Base-by-base conservation (phyloP, 495 filamentous ascomycete species). In the Neurospora sp. region DNA sequence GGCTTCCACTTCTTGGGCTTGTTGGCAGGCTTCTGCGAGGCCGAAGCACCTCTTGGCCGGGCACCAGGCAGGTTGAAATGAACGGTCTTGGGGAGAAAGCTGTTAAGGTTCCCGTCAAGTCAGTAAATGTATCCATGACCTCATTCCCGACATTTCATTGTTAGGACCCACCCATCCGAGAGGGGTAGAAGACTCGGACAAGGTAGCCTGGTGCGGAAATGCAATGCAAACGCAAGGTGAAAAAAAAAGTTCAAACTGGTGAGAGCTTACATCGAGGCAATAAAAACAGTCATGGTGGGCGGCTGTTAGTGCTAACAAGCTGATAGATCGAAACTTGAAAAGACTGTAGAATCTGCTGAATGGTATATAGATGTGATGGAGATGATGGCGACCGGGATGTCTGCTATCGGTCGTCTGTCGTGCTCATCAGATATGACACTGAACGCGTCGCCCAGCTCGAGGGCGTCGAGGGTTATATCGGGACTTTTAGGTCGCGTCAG, bases 71-170 rank as follows among this genome's bases (percentile, higher is more conserved):
- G 85, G 71, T 71, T 84, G 81, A 97, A 98, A 78, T 95, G 89
- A 75, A 97, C 85, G 3, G 94, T 98, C 78, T 96, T 92, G 7
- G 94, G 94, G 38, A 97, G 89, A 79, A 96, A 96, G 59, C 94
- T 97, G 75, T 70, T 48, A 44, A 59, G 37, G 27, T 65, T 65
- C 6, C 53, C 53, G 53, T 7, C 27, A 48, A 38, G 39, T 73
- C 20, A 72, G 44, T 20, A 71, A 48, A 40, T 31, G n/a, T 10
- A 68, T 70, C 37, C 61, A 39, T 41, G 68, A 35, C 53, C 53
- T 35, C 53, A 35, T 65, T 35, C 53, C 14, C 53, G 12, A 35
- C 22, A 16, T 35, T 65, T 65, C 27, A 37, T 31, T 65, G 6
- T 65, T 18, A 16, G 27, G 14, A 35, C 14, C 53, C 53, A 65